A percentile compares a stretch with the other conserved stretches of the same genome.
These are phyloP conservation scores for Sisymbrium altissimum DNA, from an alignment of 345 rosid species.

Conservation along the genomic window DNA sequence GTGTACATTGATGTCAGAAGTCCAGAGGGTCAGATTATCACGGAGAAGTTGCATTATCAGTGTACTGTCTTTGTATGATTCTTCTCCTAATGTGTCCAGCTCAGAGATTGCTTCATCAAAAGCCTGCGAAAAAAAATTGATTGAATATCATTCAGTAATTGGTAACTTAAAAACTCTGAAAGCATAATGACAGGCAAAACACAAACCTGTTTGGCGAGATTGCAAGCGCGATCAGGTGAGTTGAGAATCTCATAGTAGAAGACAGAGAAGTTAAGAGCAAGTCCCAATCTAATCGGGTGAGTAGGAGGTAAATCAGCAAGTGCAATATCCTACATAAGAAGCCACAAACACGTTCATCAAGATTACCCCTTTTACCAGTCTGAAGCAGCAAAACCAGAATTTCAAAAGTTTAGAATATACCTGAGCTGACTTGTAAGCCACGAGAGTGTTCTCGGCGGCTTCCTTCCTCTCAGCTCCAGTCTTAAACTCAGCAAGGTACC, in stretches of 20 bases:
- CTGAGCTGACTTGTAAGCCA: constrained; percentile 99
- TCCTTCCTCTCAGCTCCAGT: constrained; percentile 94
- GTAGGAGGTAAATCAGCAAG: constrained; percentile 90
- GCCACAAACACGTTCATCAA: background rate
- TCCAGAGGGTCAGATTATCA: constrained; percentile 95
- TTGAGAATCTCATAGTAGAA: constrained; percentile 97
- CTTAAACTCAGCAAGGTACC: constrained; percentile 99
- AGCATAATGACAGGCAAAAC: background rate
- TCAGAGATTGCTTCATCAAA: constrained; percentile 98
- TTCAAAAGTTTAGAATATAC: constrained; percentile 31
- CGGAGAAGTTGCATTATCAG: constrained; percentile 98
- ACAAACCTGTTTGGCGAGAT: constrained; percentile 89
- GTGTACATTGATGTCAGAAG: constrained; percentile 80
- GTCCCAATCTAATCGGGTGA: constrained; percentile 96
- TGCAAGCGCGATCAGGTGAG: constrained; percentile 98
- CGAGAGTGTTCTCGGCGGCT: constrained; percentile 91
- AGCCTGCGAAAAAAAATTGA: constrained; percentile 45
- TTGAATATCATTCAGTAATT: background rate
- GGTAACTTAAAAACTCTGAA: background rate
- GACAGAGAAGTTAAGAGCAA: constrained; percentile 98
- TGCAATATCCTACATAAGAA: constrained; percentile 74
- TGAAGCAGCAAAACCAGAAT: background rate
- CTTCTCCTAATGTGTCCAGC: constrained; percentile 95
- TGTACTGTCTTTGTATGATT: constrained; percentile 97
- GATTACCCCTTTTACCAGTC: background rate